Evolutionary conservation across 495 filamentous ascomycete genomes (phyloP).

Genomic region (Hyaloscypha variabilis): DNA sequence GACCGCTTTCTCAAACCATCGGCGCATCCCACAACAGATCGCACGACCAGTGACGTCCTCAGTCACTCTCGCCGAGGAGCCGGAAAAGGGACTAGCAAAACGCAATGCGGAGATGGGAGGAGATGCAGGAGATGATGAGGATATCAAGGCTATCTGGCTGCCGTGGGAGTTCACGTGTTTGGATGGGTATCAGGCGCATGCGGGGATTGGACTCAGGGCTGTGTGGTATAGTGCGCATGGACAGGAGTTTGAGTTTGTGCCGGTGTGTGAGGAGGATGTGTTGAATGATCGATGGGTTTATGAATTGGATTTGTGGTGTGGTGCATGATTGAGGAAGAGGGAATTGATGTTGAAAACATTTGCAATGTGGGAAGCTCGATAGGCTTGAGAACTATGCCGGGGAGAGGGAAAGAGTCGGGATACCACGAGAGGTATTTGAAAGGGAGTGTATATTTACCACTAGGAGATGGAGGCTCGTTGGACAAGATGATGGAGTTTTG

Average conservation of each 20-base stretch:
- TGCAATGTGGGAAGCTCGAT: too few relatives aligned
- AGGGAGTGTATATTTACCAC: too few relatives aligned
- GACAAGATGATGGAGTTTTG: too few relatives aligned
- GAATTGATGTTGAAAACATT: too few relatives aligned
- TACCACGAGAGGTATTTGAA: too few relatives aligned
- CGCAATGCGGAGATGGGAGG: not conserved
- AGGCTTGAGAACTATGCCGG: too few relatives aligned
- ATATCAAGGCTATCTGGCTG: not conserved
- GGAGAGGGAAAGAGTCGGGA: too few relatives aligned
- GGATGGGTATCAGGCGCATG: constrained; percentile 1
- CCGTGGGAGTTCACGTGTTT: constrained; percentile 3
- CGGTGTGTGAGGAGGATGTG: not conserved
- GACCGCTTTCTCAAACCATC: not conserved
- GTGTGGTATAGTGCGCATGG: constrained; percentile 12
- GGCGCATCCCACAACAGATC: too few relatives aligned
- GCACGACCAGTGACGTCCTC: too few relatives aligned
- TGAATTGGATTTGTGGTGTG: not conserved
- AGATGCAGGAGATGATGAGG: not conserved
- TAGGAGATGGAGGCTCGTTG: too few relatives aligned
- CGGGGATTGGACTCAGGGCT: constrained; percentile 3
- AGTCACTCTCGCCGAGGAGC: too few relatives aligned
- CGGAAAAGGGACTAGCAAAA: not conserved
- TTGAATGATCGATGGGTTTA: not conserved
- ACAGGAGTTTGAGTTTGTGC: constrained; percentile 2
- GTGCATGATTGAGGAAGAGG: not conserved